These are phyloP conservation scores for Trypanosoma cruzi DNA, from an alignment of 208 protist genomes.

Conservation along the genomic window DNA sequence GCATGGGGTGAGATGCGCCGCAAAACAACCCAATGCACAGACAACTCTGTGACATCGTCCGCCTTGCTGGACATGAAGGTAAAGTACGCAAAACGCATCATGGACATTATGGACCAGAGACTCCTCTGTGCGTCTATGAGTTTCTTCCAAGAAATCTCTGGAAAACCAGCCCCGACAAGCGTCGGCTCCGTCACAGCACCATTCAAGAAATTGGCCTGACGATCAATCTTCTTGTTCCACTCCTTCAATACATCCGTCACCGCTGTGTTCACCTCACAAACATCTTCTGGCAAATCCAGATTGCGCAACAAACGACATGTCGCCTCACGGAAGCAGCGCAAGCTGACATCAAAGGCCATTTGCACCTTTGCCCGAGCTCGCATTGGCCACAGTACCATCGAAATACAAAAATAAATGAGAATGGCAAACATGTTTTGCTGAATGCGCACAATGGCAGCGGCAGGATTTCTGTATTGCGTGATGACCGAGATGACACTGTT, in stretches of 20 bases:
- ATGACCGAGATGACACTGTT: conserved; percentile 89
- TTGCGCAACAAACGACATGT: conserved; percentile 79
- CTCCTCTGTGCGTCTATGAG: conserved; percentile 75
- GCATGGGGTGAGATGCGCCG: conserved; percentile 84
- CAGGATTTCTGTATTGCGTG: conserved; percentile 76
- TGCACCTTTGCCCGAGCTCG: conserved; percentile 69
- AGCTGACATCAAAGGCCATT: conserved; percentile 82
- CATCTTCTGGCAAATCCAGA: conserved; percentile 86
- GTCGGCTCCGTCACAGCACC: conserved; percentile 86
- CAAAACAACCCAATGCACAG: conserved; percentile 91
- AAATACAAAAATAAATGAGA: conserved; percentile 90
- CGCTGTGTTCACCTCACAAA: conserved; percentile 64
- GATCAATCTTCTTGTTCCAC: conserved; percentile 70
- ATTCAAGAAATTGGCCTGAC: conserved; percentile 66
- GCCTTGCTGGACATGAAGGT: conserved; percentile 86
- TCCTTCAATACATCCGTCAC: conserved; percentile 67
- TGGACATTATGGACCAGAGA: conserved; percentile 69
- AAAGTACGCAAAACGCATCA: conserved; percentile 89
- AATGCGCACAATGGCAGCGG: conserved; percentile 89
- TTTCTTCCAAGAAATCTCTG: conserved; percentile 66
- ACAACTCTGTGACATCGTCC: conserved; percentile 53
- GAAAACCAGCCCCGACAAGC: conserved; percentile 77
- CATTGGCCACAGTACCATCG: conserved; percentile 84
- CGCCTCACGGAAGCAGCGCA: conserved; percentile 84
- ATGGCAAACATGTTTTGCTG: conserved; percentile 93